Conservation (phyloP, 495 filamentous ascomycete genomes). For the Clavariopsis aquatica region DNA sequence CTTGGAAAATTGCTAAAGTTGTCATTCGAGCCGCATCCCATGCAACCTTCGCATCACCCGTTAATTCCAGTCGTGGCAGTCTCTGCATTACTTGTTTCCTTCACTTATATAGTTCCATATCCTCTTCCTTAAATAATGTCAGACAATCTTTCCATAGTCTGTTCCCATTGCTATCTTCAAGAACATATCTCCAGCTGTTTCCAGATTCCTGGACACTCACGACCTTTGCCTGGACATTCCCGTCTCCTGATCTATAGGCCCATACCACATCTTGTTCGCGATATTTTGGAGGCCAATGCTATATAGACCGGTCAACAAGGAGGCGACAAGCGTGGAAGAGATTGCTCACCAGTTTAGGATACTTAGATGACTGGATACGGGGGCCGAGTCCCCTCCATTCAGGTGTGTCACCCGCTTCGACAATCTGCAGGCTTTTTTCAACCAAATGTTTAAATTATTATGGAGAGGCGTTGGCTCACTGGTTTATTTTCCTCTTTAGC, state of each 20-base stretch:
- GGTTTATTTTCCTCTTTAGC: too few species aligned
- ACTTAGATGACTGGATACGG: neutral
- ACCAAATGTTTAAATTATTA: too few species aligned
- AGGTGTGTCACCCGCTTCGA: too few species aligned
- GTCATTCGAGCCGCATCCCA: neutral
- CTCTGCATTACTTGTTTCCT: neutral
- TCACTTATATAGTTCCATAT: neutral
- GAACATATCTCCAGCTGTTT: neutral
- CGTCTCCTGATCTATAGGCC: neutral
- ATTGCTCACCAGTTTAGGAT: neutral
- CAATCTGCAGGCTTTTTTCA: too few species aligned
- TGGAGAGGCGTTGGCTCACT: too few species aligned
- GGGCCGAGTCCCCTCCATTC: neutral
- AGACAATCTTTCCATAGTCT: neutral
- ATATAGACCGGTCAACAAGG: neutral
- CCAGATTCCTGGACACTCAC: neutral
- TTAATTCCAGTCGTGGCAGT: neutral
- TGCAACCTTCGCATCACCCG: neutral
- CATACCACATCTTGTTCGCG: neutral
- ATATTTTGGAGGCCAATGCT: neutral
- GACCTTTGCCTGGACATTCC: neutral
- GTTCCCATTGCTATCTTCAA: constrained; percentile 6
- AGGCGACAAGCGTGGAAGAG: neutral
- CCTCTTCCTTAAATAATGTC: constrained; percentile 5
- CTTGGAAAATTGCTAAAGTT: neutral